A percentile compares a stretch with the other conserved stretches of the same genome.
phyloP scores from a whole-genome alignment of 257 asterid genomes.

The Lycium barbarum region DNA sequence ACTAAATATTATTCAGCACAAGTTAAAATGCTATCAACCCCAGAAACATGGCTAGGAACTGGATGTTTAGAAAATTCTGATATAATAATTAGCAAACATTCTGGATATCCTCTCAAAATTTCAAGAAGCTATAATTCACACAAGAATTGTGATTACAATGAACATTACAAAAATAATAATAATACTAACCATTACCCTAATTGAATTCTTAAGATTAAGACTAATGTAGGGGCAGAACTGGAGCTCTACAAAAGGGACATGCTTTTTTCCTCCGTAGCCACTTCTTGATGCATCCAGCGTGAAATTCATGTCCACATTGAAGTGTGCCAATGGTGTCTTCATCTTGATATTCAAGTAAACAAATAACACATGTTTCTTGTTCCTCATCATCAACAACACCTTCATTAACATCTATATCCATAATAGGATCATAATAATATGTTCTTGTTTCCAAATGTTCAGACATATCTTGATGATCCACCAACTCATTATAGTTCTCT shows the following conservation, averaged over 20 bases:
- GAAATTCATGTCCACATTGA: constrained; percentile 13
- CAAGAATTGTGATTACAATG: not conserved
- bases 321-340: not conserved
- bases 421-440: not conserved
- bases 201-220: not conserved
- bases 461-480: not conserved
- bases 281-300: not conserved
- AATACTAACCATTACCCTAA: no score
- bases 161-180: no score
- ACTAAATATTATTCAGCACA: not conserved
- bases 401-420: not conserved
- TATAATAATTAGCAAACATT: not conserved
- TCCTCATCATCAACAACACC: not conserved
- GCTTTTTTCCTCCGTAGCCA: not conserved
- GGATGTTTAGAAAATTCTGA: not conserved
- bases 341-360: not conserved
- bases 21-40: not conserved
- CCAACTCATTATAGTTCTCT: not conserved
- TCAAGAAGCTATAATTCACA: not conserved
- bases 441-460: not conserved
- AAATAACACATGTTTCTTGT: not conserved
- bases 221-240: not conserved
- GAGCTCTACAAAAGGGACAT: constrained; percentile 21
- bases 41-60: not conserved
- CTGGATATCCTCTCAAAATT: not conserved